phyloP scores from a whole-genome alignment of 2,329 filamentous ascomycete species.

The Penicillium hordei region DNA sequence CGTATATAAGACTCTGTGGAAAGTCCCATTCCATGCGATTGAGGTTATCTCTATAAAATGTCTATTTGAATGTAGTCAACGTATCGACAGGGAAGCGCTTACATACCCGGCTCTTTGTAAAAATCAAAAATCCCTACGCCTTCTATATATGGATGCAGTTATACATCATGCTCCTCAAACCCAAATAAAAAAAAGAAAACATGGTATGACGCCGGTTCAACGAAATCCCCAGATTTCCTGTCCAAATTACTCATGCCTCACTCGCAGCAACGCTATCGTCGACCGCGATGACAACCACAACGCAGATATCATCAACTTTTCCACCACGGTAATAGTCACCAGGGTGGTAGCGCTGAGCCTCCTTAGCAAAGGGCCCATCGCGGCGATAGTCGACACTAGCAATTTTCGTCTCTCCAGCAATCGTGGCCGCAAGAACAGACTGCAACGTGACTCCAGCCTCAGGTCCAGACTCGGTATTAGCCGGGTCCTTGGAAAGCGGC shows the following conservation, averaged over 20 bases:
- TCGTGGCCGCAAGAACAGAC: conserved; percentile 72
- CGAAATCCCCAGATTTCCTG: background rate
- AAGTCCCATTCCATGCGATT: background rate
- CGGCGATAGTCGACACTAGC: conserved; percentile 78
- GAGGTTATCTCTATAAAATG: background rate
- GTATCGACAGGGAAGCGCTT: background rate
- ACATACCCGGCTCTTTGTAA: background rate
- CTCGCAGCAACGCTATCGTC: conserved; percentile 48
- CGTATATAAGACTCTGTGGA: background rate
- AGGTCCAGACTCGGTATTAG: conserved; percentile 15
- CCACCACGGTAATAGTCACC: conserved; percentile 85
- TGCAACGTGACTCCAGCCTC: conserved; percentile 61
- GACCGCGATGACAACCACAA: conserved; percentile 74
- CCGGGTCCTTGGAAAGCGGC: conserved; percentile 7
- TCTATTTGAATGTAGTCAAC: background rate
- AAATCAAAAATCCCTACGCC: conserved; percentile 4
- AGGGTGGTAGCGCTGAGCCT: conserved; percentile 85
- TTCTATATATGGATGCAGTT: conserved; percentile 8
- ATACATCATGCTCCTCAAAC: conserved; percentile 5
- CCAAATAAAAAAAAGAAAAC: background rate
- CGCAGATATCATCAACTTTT: conserved; percentile 94
- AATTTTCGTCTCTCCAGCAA: conserved; percentile 78
- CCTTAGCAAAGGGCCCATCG: conserved; percentile 91
- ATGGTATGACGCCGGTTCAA: background rate
- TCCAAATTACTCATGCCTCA: background rate